Conservation (phyloP, 2,329 filamentous ascomycete species). For the Ilyonectria destructans region DNA sequence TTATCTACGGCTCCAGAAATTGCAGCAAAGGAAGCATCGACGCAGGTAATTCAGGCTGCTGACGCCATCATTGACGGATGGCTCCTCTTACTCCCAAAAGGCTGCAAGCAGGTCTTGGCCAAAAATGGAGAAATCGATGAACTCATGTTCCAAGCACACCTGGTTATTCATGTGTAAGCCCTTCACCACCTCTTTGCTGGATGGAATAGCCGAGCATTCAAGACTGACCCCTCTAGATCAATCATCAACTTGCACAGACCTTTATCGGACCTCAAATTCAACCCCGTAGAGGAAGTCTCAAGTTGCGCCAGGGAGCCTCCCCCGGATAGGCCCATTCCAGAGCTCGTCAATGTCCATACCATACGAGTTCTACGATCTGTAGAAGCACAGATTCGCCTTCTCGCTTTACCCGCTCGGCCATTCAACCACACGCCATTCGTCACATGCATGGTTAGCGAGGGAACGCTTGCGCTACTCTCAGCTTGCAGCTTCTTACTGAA, state of each 20-base stretch:
- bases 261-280: conserved; percentile 38
- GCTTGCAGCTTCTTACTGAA: conserved; percentile 34
- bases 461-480: conserved; percentile 33
- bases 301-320: conserved; percentile 39
- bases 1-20: conserved; percentile 28
- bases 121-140: conserved; percentile 34
- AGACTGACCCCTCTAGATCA: conserved; percentile 23
- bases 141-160: conserved; percentile 40
- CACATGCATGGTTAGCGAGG: conserved; percentile 43
- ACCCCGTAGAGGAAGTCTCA: conserved; percentile 31
- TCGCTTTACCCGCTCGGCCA: conserved; percentile 25
- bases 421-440: conserved; percentile 36
- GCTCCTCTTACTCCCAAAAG: conserved; percentile 28
- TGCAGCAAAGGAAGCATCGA: conserved; percentile 28
- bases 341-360: conserved; percentile 40
- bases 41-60: conserved; percentile 33
- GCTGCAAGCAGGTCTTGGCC: conserved; percentile 20
- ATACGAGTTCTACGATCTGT: conserved; percentile 33
- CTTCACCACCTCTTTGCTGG: accelerated
- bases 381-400: conserved; percentile 36
- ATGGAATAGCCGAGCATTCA: accelerated
- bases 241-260: conserved; percentile 40
- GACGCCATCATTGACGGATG: conserved; percentile 38
- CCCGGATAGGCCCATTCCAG: conserved; percentile 6
- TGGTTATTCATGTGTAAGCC: conserved; percentile 40